Evolutionary conservation across 2,329 filamentous ascomycete species (phyloP).

Genomic region (Aspergillus sp.): DNA sequence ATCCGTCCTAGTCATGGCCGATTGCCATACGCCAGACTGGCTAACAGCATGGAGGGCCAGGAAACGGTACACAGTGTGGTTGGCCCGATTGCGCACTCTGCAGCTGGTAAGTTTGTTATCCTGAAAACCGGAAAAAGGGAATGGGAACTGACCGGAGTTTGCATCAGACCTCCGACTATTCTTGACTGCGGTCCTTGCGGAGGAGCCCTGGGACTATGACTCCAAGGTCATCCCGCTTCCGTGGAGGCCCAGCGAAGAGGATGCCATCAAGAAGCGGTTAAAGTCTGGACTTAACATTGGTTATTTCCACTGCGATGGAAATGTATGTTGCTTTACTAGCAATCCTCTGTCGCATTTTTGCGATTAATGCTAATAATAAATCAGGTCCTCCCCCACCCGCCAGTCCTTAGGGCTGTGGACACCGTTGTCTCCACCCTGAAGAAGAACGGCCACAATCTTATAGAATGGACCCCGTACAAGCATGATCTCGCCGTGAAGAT

Average conservation of each 20-base stretch:
- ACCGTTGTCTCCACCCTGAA: slow-evolving; percentile 18
- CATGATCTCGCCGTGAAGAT: slow-evolving; percentile 20
- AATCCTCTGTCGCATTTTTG: background rate
- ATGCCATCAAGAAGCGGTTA: slow-evolving; percentile 15
- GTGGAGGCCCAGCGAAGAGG: slow-evolving; percentile 12
- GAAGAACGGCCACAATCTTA: slow-evolving; percentile 20
- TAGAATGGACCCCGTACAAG: slow-evolving; percentile 25
- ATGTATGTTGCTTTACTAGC: slow-evolving; percentile 12
- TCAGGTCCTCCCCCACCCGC: slow-evolving; percentile 30
- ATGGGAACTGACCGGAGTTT: background rate
- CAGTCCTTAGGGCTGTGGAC: slow-evolving; percentile 26
- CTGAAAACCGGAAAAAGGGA: background rate
- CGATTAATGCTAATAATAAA: background rate
- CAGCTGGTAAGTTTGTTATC: background rate
- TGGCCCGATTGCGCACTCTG: slow-evolving; percentile 26
- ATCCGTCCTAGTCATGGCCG: slow-evolving; percentile 31
- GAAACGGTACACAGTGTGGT: slow-evolving; percentile 26
- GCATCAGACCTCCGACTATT: slow-evolving; percentile 2
- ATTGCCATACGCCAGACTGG: slow-evolving; percentile 26
- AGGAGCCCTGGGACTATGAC: slow-evolving; percentile 6
- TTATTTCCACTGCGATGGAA: slow-evolving; percentile 25
- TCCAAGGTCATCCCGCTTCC: slow-evolving; percentile 6
- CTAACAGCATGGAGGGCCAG: slow-evolving; percentile 30
- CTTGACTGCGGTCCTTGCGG: slow-evolving; percentile 1
- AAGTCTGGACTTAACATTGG: slow-evolving; percentile 22